Evolutionary conservation across 331 rosid species (phyloP).

Genomic region (Malus hybrid): DNA sequence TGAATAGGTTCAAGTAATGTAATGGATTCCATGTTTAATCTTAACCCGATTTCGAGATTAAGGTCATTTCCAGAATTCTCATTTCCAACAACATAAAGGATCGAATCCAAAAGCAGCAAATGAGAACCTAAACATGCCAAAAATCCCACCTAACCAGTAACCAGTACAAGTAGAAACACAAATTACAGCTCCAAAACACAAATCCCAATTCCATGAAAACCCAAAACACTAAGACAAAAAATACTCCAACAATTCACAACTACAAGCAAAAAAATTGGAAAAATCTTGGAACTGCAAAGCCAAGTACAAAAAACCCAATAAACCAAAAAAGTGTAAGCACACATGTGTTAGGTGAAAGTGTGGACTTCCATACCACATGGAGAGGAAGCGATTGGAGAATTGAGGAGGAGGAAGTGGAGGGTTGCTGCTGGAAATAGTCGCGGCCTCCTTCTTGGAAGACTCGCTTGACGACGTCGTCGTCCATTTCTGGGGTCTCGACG

Average conservation of each 20-base stretch:
- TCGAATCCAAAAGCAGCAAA: neutral
- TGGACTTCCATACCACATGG: constrained; percentile 56
- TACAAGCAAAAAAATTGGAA: neutral
- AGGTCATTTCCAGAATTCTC: neutral
- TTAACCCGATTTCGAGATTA: too few species aligned
- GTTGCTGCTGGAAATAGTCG: constrained; percentile 80
- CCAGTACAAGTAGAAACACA: neutral
- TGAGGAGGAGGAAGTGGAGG: constrained; percentile 84
- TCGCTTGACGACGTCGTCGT: constrained; percentile 83
- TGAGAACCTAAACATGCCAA: neutral
- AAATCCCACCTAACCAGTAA: neutral
- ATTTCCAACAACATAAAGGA: neutral
- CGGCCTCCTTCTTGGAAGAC: constrained; percentile 99
- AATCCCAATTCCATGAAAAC: constrained; percentile 5
- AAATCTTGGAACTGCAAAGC: neutral
- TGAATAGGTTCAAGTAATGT: neutral
- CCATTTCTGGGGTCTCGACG: constrained; percentile 34
- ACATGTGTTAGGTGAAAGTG: neutral
- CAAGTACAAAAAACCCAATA: neutral
- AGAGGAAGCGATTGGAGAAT: constrained; percentile 98
- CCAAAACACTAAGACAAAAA: neutral
- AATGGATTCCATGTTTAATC: too few species aligned
- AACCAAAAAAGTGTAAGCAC: neutral
- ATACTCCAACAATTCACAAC: neutral
- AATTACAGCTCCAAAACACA: neutral